Conservation (phyloP, 805 yeast genomes). For the Ogataea trehaloabstinens region DNA sequence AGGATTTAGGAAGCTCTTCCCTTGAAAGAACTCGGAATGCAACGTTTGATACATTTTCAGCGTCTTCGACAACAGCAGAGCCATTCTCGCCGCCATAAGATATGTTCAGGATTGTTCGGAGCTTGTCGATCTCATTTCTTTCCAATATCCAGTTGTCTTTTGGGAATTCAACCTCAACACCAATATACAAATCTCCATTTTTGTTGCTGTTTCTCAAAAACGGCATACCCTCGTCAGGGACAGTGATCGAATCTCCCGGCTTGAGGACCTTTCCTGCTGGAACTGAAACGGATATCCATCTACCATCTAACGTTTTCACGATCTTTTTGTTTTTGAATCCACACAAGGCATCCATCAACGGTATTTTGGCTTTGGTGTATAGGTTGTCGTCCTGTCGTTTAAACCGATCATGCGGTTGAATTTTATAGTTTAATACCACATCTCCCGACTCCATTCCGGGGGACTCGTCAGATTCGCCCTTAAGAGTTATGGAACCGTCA, state of each 20-base stretch:
- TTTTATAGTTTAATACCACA: slow-evolving; percentile 60
- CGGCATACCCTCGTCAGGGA: slow-evolving; percentile 86
- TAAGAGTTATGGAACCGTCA: slow-evolving; percentile 58
- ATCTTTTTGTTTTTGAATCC: slow-evolving; percentile 69
- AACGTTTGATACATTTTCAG: slow-evolving; percentile 23
- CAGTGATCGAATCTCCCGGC: slow-evolving; percentile 67
- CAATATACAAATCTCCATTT: slow-evolving; percentile 70
- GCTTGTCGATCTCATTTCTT: slow-evolving; percentile 55
- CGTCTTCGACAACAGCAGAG: slow-evolving; percentile 19
- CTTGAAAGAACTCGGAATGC: slow-evolving; percentile 21
- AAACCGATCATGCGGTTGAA: slow-evolving; percentile 47
- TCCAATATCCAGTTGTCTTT: slow-evolving; percentile 82
- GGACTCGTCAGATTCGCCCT: slow-evolving; percentile 74
- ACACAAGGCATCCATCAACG: slow-evolving; percentile 79
- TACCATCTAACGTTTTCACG: slow-evolving; percentile 74
- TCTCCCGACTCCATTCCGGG: slow-evolving; percentile 77
- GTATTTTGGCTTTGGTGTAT: slow-evolving; percentile 54
- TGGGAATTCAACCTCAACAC: slow-evolving; percentile 77
- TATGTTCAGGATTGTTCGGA: slow-evolving; percentile 51
- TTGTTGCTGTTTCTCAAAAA: slow-evolving; percentile 29
- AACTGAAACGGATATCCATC: slow-evolving; percentile 60
- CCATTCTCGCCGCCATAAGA: slow-evolving; percentile 19
- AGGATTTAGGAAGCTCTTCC: slow-evolving; percentile 25
- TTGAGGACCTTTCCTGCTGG: slow-evolving; percentile 79
- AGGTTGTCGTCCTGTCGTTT: slow-evolving; percentile 56